Conservation (phyloP, 148 eudicot genomes). For the Rhododendron ferrugineum region DNA sequence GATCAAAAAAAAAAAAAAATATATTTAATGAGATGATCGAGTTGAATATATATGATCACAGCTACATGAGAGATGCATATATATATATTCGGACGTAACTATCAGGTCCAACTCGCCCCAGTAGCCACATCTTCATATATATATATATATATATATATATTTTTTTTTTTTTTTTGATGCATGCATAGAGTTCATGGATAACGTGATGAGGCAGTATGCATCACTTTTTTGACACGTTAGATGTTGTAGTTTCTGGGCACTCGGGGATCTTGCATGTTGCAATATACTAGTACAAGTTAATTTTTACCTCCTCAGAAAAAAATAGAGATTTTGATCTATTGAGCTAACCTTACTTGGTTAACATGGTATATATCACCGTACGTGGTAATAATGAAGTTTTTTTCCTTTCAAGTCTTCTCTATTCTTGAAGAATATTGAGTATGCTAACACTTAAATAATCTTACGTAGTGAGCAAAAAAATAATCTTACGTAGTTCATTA, state of each 20-base stretch:
- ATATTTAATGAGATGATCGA: no score
- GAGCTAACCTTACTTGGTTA: neutral
- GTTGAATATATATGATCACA: no score
- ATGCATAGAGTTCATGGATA: neutral
- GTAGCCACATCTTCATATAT: neutral
- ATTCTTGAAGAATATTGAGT: neutral
- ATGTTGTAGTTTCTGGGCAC: neutral
- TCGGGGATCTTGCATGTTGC: neutral
- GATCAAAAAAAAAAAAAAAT: no score
- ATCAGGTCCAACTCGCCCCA: neutral
- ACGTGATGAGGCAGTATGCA: neutral
- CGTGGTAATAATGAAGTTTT: neutral
- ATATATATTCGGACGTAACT: neutral
- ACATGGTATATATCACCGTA: neutral
- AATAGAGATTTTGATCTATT: neutral
- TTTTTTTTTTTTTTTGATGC: no score
- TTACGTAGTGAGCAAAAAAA: neutral
- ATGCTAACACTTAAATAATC: neutral
- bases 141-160: no score
- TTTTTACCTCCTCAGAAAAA: neutral
- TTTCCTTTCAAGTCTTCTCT: neutral
- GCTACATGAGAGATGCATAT: no score
- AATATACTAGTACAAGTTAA: neutral
- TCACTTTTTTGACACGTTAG: neutral
- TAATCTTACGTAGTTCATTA: neutral